Evolutionary conservation across 2,329 filamentous ascomycete genomes (phyloP), one percentile per base, ranked within the genome.

Genomic region (Dryadomyces quercivorus): DNA sequence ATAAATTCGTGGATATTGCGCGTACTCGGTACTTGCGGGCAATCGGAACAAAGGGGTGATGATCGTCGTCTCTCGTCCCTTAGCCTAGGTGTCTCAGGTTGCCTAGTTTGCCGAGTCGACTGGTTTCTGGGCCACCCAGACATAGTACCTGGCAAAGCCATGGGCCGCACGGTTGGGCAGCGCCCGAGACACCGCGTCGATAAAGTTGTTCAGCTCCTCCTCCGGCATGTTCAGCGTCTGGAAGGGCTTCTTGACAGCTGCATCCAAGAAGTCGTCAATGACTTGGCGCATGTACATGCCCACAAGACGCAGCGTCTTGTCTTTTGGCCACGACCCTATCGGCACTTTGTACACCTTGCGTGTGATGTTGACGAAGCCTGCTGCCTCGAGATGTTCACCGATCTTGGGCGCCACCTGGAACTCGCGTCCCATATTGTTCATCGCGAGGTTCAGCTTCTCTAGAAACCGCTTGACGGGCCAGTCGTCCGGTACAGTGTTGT

Each of bases 201-300:
- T 43, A 3, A 53, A 51, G 0, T 81, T 82, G 54, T 78, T 78
- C 0, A 81, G 80, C 65, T 82, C 80, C 66, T 72, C 57, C 1
- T 51, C 31, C 0, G 40, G 26, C 55, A 56, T 50, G 48, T 38
- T 51, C 34, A 62, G 51, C 13, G 48, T 48, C n/a, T 55, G 56
- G 56, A 59, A 61, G 1, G 58, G 57, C 51, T 60, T 60, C 13
- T 50, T 55, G 16, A 56, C 45, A 10, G 55, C 48, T 9, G 57
- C 56, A 2, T 59, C 61, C 2, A 57, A 61, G 5, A 67, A 60
- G 54, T 72, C 61, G 2, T 64, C 63, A 12, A 18, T 55, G 18
- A 56, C 48, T 13, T 58, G 51, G 16, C 51, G 56, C 42, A 54
- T 53, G 49, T 69, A 70, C n/a, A 65, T 59, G 13, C 65, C 75